Base-by-base conservation (phyloP, 2,329 filamentous ascomycete genomes). In the Tolypocladium tropicale region DNA sequence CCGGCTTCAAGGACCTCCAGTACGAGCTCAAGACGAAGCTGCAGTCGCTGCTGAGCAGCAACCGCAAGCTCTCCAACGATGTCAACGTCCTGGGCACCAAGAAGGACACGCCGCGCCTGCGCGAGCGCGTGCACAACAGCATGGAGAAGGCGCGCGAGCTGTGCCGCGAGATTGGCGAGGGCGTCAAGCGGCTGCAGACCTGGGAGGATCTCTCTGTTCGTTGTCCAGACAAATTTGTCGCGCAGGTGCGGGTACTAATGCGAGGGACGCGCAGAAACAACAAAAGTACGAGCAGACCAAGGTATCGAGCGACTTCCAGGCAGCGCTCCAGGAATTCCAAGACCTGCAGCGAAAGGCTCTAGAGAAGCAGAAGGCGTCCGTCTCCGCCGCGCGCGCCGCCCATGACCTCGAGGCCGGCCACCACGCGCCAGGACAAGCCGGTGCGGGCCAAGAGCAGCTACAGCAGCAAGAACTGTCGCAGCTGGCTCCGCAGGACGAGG, bases 211-310 rank as follows among this genome's bases (percentile, higher is more conserved):
- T 90, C 53, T 89, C 86, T 68, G 88, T 91, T 78, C 62, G 81
- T 70, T 30, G 21, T 12, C 48, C 16, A 23, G 14, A 12, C 32
- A 12, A 16, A 3, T 2, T n/a, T 7, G n/a, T 9, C 18, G 51
- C 55, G 28, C 41, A 53, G 37, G 11, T 57, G 6, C 18, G 11
- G 23, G 53, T 54, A 34, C 33, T 57, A 43, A 49, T 32, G 18
- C 56, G 41, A 36, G 34, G 11, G 21, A 7, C 6, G 9, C 18
- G 18, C 58, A 96, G 90, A 90, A 93, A 58, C 89, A 90, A 55
- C 94, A 99, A 77, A 95, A 93, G 73, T 97, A 95, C 77, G 94
- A 91, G 25, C 93, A 96, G 67, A 89, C 93, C 64, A 97, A 97
- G 71, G 81, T 99, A 36, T 93, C 90, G 59, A 89, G 90, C 67